Conservation (phyloP, 1,139 yeast genomes). For the Wickerhamiella infanticola region DNA sequence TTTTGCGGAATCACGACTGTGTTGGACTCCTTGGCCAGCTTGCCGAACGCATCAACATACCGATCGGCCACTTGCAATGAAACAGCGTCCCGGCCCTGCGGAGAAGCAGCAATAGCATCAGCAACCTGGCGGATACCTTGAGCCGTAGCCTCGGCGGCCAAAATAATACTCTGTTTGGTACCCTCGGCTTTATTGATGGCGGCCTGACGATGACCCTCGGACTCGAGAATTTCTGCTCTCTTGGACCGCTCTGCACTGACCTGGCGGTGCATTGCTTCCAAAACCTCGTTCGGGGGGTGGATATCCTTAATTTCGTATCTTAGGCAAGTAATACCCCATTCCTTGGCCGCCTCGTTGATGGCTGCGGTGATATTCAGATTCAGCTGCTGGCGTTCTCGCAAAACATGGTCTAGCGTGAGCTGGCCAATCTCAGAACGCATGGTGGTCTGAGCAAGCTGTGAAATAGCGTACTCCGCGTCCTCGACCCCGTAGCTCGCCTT, state of each 20-base stretch:
- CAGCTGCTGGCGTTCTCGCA: slow-evolving; percentile 57
- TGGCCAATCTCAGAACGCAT: slow-evolving; percentile 85
- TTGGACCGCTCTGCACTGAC: slow-evolving; percentile 77
- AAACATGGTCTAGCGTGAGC: slow-evolving; percentile 59
- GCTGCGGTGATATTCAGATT: slow-evolving; percentile 62
- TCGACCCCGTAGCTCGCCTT: slow-evolving; percentile 83
- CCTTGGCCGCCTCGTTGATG: slow-evolving; percentile 69
- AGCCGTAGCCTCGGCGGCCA: slow-evolving; percentile 66
- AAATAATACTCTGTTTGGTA: slow-evolving; percentile 50
- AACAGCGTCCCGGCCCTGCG: slow-evolving; percentile 64
- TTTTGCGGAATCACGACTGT: slow-evolving; percentile 67
- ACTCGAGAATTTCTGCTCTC: slow-evolving; percentile 72
- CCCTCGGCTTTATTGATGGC: slow-evolving; percentile 77
- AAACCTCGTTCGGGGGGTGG: slow-evolving; percentile 75
- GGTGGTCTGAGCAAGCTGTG: slow-evolving; percentile 79
- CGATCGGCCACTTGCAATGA: slow-evolving; percentile 69
- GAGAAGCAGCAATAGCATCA: slow-evolving; percentile 47
- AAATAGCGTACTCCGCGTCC: slow-evolving; percentile 71
- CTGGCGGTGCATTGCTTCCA: slow-evolving; percentile 84
- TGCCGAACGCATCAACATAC: slow-evolving; percentile 67
- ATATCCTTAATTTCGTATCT: slow-evolving; percentile 81
- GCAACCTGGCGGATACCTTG: slow-evolving; percentile 52
- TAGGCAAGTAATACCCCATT: slow-evolving; percentile 77
- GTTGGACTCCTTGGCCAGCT: slow-evolving; percentile 68
- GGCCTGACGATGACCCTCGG: slow-evolving; percentile 70